Evolutionary conservation across 176 grass and related monocot species (phyloP).

Genomic region (Secale cereale): DNA sequence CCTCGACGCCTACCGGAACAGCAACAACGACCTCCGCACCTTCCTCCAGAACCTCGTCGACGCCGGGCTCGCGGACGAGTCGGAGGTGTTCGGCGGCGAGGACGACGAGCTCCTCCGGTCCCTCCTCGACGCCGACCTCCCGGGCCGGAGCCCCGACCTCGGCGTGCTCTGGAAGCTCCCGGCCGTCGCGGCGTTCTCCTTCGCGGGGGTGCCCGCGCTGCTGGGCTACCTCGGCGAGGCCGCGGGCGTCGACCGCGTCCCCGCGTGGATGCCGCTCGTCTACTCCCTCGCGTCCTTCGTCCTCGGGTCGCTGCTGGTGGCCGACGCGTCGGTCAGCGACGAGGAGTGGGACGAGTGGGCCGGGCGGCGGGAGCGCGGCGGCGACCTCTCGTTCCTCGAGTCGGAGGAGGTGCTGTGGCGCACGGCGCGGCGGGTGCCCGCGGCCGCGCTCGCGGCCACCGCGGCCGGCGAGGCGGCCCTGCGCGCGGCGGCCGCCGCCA

Average conservation of each 20-base stretch:
- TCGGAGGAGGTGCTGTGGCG: slow-evolving; percentile 36
- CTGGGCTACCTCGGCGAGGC: slow-evolving; percentile 40
- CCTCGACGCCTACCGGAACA: slow-evolving; percentile 20
- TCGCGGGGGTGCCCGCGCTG: slow-evolving; percentile 38
- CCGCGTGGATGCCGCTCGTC: slow-evolving; percentile 47
- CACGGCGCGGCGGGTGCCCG: slow-evolving; percentile 11
- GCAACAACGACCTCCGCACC: slow-evolving; percentile 30
- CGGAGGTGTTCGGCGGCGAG: slow-evolving; percentile 25
- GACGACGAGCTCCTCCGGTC: slow-evolving; percentile 22
- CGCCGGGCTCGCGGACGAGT: slow-evolving; percentile 29
- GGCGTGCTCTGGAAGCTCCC: slow-evolving; percentile 46
- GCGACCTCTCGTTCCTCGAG: slow-evolving; percentile 39
- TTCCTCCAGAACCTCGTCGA: slow-evolving; percentile 47
- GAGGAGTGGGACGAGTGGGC: slow-evolving; percentile 29
- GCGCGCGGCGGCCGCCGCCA: slow-evolving; percentile 16
- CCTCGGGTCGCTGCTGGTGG: slow-evolving; percentile 32
- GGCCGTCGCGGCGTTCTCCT: slow-evolving; percentile 23
- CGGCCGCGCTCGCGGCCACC: slow-evolving; percentile 20
- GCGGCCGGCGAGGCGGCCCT: slow-evolving; percentile 30
- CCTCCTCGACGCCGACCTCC: slow-evolving; percentile 33
- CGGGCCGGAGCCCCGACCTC: slow-evolving; percentile 26
- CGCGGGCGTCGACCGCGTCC: slow-evolving; percentile 26
- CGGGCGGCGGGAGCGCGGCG: neutral
- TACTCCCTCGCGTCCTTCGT: slow-evolving; percentile 35
- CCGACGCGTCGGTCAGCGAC: slow-evolving; percentile 34